A percentile compares a stretch with the other conserved stretches of the same genome.
Evolutionary conservation across 2,329 filamentous ascomycete species (phyloP).

Genomic region (Fusarium robinianum): DNA sequence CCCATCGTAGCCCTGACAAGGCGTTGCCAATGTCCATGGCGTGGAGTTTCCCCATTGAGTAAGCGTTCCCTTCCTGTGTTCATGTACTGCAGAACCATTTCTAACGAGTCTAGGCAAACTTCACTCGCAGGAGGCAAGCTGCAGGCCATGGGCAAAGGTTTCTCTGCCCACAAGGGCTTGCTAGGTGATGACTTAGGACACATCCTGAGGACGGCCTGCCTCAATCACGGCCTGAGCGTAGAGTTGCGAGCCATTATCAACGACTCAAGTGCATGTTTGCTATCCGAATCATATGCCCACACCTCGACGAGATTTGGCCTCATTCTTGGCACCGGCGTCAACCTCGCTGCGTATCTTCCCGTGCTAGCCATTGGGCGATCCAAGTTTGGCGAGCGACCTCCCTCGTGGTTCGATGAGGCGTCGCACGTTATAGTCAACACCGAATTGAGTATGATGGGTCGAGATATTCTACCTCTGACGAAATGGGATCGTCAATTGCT

Average conservation of each 20-base stretch:
- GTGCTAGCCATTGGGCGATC: conserved; percentile 56
- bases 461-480: conserved; percentile 61
- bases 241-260: conserved; percentile 66
- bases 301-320: conserved; percentile 64
- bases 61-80: conserved; percentile 39
- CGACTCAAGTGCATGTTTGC: conserved; percentile 67
- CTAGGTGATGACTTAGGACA: conserved; percentile 63
- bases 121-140: conserved; percentile 63
- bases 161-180: conserved; percentile 61
- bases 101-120: conserved; percentile 59
- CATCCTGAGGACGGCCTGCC: conserved; percentile 60
- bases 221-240: conserved; percentile 55
- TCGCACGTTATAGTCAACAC: conserved; percentile 70
- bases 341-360: conserved; percentile 67
- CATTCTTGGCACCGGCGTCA: conserved; percentile 70
- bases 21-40: conserved; percentile 64
- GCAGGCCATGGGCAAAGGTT: conserved; percentile 68
- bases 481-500: conserved; percentile 63
- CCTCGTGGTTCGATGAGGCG: conserved; percentile 60
- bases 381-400: conserved; percentile 62
- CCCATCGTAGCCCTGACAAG: conserved; percentile 43
- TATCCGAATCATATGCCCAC: conserved; percentile 66
- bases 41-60: conserved; percentile 75
- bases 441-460: conserved; percentile 69
- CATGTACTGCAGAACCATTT: conserved; percentile 29